phyloP scores from a whole-genome alignment of 768 basidiomycete genomes.

The Tulasnella sp. region DNA sequence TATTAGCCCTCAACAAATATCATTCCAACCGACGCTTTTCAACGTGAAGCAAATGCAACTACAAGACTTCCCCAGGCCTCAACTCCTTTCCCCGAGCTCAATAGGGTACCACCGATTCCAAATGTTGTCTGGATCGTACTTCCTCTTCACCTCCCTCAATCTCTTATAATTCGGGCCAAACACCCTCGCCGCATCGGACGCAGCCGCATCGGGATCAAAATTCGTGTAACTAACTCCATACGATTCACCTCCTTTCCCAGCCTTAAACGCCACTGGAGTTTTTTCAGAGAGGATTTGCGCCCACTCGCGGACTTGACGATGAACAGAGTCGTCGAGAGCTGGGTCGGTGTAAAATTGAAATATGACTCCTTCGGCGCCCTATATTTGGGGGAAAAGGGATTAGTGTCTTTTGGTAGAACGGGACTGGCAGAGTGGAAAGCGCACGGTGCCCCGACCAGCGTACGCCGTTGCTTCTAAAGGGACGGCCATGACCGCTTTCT shows the following conservation, averaged over 20 bases:
- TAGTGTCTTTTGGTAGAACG: neutral
- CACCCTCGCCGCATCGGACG: constrained; percentile 1
- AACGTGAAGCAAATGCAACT: neutral
- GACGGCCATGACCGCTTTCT: neutral
- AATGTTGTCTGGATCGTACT: constrained; percentile 34
- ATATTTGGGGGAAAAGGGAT: neutral
- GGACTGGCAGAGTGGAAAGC: neutral
- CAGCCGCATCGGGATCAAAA: neutral
- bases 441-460: neutral
- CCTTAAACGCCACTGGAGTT: neutral
- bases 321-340: neutral
- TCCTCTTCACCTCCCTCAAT: constrained; percentile 31
- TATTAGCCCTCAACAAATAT: neutral
- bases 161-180: constrained; percentile 31
- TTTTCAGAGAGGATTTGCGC: neutral
- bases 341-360: neutral
- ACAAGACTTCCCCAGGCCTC: too few relatives aligned
- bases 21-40: neutral
- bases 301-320: neutral
- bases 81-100: constrained; percentile 1
- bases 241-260: neutral
- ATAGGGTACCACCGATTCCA: constrained; percentile 38
- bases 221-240: neutral
- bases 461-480: neutral
- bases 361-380: neutral